These are phyloP conservation scores for Colletotrichum melonis DNA, from an alignment of 2,329 filamentous ascomycete genomes.

Conservation along the genomic window DNA sequence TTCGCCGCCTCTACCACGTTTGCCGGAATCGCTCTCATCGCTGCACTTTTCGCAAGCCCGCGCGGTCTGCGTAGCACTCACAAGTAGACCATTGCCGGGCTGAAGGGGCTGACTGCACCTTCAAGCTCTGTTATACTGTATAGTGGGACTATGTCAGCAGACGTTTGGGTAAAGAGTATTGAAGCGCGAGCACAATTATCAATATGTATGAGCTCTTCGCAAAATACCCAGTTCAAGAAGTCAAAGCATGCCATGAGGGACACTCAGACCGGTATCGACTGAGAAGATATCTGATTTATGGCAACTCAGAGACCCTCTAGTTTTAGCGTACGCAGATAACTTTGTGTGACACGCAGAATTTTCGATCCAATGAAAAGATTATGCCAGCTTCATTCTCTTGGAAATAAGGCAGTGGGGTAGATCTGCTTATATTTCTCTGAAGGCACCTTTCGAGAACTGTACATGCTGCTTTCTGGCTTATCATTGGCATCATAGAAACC, in stretches of 20 bases:
- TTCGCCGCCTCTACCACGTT: conserved; percentile 67
- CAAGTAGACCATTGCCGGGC: conserved; percentile 23
- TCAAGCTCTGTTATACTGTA: not conserved
- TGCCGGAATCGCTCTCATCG: conserved; percentile 55
- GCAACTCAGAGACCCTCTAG: not conserved
- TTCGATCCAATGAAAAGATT: not conserved
- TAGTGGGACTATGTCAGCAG: not conserved
- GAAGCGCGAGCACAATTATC: not conserved
- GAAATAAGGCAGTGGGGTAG: fast-evolving
- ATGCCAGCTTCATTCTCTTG: not conserved
- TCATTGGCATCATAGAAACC: not conserved
- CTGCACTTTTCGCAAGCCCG: conserved; percentile 45
- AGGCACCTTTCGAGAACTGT: not conserved
- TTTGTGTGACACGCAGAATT: not conserved
- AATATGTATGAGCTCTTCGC: not conserved
- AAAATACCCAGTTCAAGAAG: no score
- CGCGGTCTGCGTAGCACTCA: conserved; percentile 46
- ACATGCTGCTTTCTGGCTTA: not conserved
- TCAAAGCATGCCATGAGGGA: no score
- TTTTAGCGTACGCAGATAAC: not conserved
- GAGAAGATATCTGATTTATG: not conserved
- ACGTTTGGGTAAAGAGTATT: not conserved
- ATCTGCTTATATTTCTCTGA: not conserved
- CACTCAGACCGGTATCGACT: not conserved
- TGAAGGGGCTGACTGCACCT: not conserved